Evolutionary conservation across 495 filamentous ascomycete genomes (phyloP).

Genomic region (Aspergillus panamensis): DNA sequence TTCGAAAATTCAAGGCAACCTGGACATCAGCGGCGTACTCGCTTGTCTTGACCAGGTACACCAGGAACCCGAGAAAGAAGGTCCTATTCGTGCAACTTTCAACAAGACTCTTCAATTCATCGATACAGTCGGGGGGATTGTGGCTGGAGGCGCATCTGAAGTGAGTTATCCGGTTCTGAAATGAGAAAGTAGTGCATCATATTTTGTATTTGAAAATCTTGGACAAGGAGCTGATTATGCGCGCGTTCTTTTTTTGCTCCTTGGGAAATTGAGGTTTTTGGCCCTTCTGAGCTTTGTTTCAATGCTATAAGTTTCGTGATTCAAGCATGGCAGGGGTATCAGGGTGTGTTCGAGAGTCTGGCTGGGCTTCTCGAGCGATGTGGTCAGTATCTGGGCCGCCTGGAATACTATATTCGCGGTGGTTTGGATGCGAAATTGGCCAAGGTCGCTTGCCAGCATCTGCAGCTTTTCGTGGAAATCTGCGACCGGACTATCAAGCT

Average conservation of each 20-base stretch:
- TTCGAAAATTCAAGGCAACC: slow-evolving; percentile 23
- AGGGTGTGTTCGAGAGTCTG: slow-evolving; percentile 36
- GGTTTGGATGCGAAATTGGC: slow-evolving; percentile 34
- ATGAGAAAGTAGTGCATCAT: not conserved
- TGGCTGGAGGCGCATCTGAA: slow-evolving; percentile 30
- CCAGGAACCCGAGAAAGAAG: slow-evolving; percentile 26
- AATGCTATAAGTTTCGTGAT: slow-evolving; percentile 38
- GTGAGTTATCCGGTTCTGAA: slow-evolving; percentile 19
- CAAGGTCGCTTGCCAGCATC: slow-evolving; percentile 38
- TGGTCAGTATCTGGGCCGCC: slow-evolving; percentile 32
- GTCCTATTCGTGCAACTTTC: slow-evolving; percentile 25
- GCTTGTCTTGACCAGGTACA: slow-evolving; percentile 28
- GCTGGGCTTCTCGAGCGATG: slow-evolving; percentile 36
- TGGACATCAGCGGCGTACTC: slow-evolving; percentile 34
- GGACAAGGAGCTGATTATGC: slow-evolving; percentile 9
- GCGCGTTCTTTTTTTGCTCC: not conserved
- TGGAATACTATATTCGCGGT: slow-evolving; percentile 35
- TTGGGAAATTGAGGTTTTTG: slow-evolving; percentile 29
- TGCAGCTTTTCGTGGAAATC: slow-evolving; percentile 39
- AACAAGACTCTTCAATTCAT: slow-evolving; percentile 36
- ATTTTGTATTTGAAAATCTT: not conserved
- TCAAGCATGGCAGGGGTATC: slow-evolving; percentile 41
- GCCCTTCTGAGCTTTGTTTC: slow-evolving; percentile 38
- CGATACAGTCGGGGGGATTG: slow-evolving; percentile 33
- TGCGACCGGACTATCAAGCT: slow-evolving; percentile 38